Evolutionary conservation across 2,329 filamentous ascomycete genomes (phyloP).

Genomic region (Gnomoniopsis smithogilvyi): DNA sequence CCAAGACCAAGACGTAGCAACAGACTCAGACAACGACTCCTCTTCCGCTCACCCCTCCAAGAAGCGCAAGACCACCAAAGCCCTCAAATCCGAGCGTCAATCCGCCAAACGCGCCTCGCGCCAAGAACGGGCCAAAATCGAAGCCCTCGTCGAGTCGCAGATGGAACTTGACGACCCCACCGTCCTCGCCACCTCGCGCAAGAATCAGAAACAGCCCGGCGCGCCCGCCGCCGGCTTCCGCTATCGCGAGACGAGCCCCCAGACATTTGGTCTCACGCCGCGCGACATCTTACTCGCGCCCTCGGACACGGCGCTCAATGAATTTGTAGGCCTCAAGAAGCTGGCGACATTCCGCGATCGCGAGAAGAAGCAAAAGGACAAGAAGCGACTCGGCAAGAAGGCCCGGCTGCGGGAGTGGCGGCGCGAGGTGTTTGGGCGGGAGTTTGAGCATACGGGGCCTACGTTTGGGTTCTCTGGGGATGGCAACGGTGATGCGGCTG

Average conservation of each 20-base stretch:
- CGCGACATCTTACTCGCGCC: constrained; percentile 88
- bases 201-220: constrained; percentile 22
- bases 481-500: constrained; percentile 30
- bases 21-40: constrained; percentile 30
- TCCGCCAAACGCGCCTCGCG: constrained; percentile 69
- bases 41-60: constrained; percentile 41
- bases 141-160: constrained; percentile 79
- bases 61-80: constrained; percentile 59
- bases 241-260: constrained; percentile 91
- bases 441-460: constrained; percentile 54
- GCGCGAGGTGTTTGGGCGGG: constrained; percentile 58
- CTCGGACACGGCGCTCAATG: constrained; percentile 79
- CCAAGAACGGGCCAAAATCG: constrained; percentile 77
- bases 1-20: constrained; percentile 31
- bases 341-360: constrained; percentile 83
- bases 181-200: constrained; percentile 49
- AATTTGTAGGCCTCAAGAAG: constrained; percentile 93
- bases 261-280: constrained; percentile 83
- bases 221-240: constrained; percentile 59
- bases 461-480: constrained; percentile 57
- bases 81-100: constrained; percentile 56
- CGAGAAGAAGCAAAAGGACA: constrained; percentile 86
- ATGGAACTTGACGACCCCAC: constrained; percentile 70
- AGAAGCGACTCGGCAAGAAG: constrained; percentile 90
- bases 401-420: constrained; percentile 85